These are phyloP conservation scores for Tillandsia fasciculata DNA, from an alignment of 176 grass and related monocot species.

Conservation along the genomic window DNA sequence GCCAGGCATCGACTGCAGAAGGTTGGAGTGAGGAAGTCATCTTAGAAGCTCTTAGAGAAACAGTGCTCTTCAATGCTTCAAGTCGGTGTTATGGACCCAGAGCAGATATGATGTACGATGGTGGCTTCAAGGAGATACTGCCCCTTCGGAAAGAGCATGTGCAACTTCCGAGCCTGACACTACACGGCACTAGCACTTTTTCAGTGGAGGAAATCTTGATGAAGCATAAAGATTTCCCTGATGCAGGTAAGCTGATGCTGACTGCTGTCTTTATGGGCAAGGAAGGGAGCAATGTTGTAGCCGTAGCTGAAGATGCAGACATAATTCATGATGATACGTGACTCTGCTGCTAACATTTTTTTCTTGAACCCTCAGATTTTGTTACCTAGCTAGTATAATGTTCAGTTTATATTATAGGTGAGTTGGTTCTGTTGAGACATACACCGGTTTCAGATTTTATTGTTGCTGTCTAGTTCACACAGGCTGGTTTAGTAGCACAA, in stretches of 20 bases:
- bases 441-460: not conserved
- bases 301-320: slow-evolving; percentile 28
- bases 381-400: no score
- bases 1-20: slow-evolving; percentile 44
- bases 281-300: slow-evolving; percentile 21
- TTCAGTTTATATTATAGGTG: not conserved
- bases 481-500: not conserved
- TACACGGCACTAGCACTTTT: slow-evolving; percentile 25
- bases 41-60: slow-evolving; percentile 41
- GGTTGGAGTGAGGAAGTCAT: slow-evolving; percentile 74
- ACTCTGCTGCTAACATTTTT: no score
- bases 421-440: not conserved
- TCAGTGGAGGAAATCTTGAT: slow-evolving; percentile 77
- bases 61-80: slow-evolving; percentile 57
- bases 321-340: slow-evolving; percentile 30
- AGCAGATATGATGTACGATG: slow-evolving; percentile 37
- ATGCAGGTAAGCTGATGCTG: slow-evolving; percentile 89
- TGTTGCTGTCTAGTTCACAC: not conserved
- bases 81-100: slow-evolving; percentile 52
- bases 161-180: slow-evolving; percentile 25
- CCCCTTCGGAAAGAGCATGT: slow-evolving; percentile 55
- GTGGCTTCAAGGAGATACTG: slow-evolving; percentile 68
- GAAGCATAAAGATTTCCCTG: slow-evolving; percentile 77
- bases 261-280: slow-evolving; percentile 61
- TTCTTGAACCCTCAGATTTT: no score